A percentile compares a stretch with the other conserved stretches of the same genome.
Conservation (phyloP, 169 alveolate species). For the Plasmodium vivax region DNA sequence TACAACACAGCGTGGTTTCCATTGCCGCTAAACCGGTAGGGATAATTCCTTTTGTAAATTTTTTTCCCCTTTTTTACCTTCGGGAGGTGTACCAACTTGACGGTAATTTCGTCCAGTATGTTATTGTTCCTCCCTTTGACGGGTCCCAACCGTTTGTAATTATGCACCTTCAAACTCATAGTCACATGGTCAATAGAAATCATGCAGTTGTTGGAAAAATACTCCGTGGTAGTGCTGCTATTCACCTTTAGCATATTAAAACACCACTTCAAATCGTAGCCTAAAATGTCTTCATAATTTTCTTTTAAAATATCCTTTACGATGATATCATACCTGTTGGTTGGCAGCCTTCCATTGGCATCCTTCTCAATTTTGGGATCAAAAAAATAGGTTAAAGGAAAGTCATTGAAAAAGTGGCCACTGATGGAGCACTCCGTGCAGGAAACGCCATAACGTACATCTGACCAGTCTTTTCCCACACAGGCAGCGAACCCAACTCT, state of each 20-base stretch:
- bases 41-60: slow-evolving; percentile 10
- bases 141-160: slow-evolving; percentile 34
- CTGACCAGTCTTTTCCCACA: slow-evolving; percentile 75
- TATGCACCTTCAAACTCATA: slow-evolving; percentile 61
- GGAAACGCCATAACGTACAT: slow-evolving; percentile 86
- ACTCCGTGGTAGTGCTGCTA: slow-evolving; percentile 57
- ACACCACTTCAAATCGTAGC: slow-evolving; percentile 71
- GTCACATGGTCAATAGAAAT: slow-evolving; percentile 70
- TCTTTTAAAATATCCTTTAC: slow-evolving; percentile 70
- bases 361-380: slow-evolving; percentile 78
- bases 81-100: slow-evolving; percentile 46
- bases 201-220: slow-evolving; percentile 52
- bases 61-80: slow-evolving; percentile 36
- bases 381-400: slow-evolving; percentile 87
- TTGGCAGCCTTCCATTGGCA: slow-evolving; percentile 66
- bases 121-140: slow-evolving; percentile 10
- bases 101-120: slow-evolving; percentile 47
- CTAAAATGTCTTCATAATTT: slow-evolving; percentile 42
- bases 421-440: slow-evolving; percentile 91
- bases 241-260: slow-evolving; percentile 70
- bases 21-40: neutral
- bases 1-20: neutral
- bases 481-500: slow-evolving; percentile 86
- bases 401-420: slow-evolving; percentile 89
- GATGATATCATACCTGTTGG: slow-evolving; percentile 67